Percentiles rank a stretch among this genome's conserved stretches.
phyloP scores from a whole-genome alignment of 495 filamentous ascomycete species.

The Trichoderma erinaceum region DNA sequence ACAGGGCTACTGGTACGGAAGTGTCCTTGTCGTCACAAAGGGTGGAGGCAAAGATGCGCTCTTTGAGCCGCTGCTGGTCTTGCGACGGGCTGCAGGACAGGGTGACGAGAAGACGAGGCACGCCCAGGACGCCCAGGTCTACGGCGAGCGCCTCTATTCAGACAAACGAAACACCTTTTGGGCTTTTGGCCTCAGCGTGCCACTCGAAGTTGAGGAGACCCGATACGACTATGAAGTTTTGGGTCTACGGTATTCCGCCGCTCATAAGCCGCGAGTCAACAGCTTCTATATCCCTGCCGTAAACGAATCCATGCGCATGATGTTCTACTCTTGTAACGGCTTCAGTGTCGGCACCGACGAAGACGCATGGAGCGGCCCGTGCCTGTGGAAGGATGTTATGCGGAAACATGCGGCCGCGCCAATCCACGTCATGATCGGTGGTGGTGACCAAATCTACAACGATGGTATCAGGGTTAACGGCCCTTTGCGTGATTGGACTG shows the following conservation, averaged over 20 bases:
- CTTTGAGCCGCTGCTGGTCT: slow-evolving; percentile 27
- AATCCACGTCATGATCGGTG: slow-evolving; percentile 94
- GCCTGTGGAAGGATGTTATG: slow-evolving; percentile 86
- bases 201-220: slow-evolving; percentile 47
- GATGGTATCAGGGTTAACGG: slow-evolving; percentile 80
- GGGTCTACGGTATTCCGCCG: slow-evolving; percentile 38
- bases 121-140: slow-evolving; percentile 17
- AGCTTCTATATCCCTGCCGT: slow-evolving; percentile 70
- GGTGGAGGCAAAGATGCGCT: slow-evolving; percentile 48
- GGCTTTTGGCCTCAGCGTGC: slow-evolving; percentile 62
- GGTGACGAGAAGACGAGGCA: slow-evolving; percentile 12
- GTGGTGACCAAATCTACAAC: slow-evolving; percentile 94
- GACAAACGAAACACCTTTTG: slow-evolving; percentile 75
- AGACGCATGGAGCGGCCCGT: slow-evolving; percentile 72
- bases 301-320: slow-evolving; percentile 83
- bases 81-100: slow-evolving; percentile 23
- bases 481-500: slow-evolving; percentile 72
- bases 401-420: slow-evolving; percentile 62
- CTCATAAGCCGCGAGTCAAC: slow-evolving; percentile 42
- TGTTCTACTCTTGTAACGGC: slow-evolving; percentile 96
- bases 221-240: slow-evolving; percentile 56
- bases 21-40: slow-evolving; percentile 71
- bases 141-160: slow-evolving; percentile 66
- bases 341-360: slow-evolving; percentile 91
- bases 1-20: slow-evolving; percentile 69